Base-by-base conservation (phyloP, 169 alveolate genomes). In the Plasmodium relictum region DNA sequence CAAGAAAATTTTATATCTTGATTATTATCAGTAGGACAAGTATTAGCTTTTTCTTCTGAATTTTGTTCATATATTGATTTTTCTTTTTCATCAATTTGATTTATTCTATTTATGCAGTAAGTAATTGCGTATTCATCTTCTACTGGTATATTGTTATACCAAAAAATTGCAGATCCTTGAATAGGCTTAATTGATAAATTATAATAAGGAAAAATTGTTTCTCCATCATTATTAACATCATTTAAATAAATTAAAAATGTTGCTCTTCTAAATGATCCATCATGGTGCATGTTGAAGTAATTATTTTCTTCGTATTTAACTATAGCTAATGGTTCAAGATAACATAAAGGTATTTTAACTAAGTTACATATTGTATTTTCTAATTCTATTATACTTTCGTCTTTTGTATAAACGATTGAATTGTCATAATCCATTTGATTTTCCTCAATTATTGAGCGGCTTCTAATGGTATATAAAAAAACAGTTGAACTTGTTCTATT, bases 241-340 rank as follows among this genome's bases (percentile, higher is more conserved):
- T 93, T 93, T 24, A 93, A 88, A 63, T 93, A 93, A 37, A 93
- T 65, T 66, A 93, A 66, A 39, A 93, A 87, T 22, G 96, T 93
- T 42, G 91, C 94, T 41, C 94, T 58, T 39, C 96, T 58, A 73
- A 93, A 93, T 18, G 95, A 58, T 3, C 96, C 96, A 66, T 93
- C 96, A 74, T 93, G 96, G 69, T 93, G 96, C 66, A 89, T 78
- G 86, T 93, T 93, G 87, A 93, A 93, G 66, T 93, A 93, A 90
- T 93, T 94, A 58, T 93, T 92, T 54, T 94, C 90, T 54, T 78
- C 74, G 74, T 93, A 93, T 76, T 92, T 91, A 58, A 93, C 96
- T 92, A 93, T 92, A 12, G 93, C 96, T 73, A 93, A 89, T n/a
- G 91, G 93, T 71, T 93, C 96, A 74, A 93, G 65, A 76, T 89